Conservation (phyloP, 148 eudicot species). For the Bassia scoparia region DNA sequence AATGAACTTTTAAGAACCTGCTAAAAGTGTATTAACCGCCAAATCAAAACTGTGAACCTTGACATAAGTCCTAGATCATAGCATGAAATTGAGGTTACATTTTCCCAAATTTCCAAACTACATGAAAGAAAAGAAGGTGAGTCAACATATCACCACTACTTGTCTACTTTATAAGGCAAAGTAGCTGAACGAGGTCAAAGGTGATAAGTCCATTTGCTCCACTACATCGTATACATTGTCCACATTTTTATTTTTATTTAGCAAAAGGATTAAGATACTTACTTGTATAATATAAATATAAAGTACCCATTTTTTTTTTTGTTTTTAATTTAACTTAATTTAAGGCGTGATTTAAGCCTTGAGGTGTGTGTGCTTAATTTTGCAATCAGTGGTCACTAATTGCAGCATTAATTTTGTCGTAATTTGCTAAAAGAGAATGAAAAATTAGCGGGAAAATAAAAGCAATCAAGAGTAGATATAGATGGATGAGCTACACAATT, state of each 20-base stretch:
- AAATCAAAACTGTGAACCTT: slow-evolving; percentile 21
- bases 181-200: too few relatives aligned
- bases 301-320: too few relatives aligned
- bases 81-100: slow-evolving; percentile 29
- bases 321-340: neutral
- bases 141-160: slow-evolving; percentile 9
- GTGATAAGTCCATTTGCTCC: too few relatives aligned
- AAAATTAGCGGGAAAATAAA: neutral
- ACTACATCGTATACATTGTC: neutral
- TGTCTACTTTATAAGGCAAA: too few relatives aligned
- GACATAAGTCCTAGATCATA: slow-evolving; percentile 25
- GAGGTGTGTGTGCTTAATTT: slow-evolving; percentile 25
- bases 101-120: neutral
- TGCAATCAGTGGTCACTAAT: slow-evolving; percentile 26
- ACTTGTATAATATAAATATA: too few relatives aligned
- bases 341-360: slow-evolving; percentile 32
- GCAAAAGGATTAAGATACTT: too few relatives aligned
- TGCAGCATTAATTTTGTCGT: slow-evolving; percentile 21
- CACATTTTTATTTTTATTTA: neutral
- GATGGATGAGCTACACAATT: neutral
- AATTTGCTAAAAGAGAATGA: neutral
- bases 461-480: neutral
- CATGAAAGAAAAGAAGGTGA: neutral
- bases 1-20: neutral
- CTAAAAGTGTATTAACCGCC: neutral